These are phyloP conservation scores for Ilyonectria sp. DNA, from an alignment of 2,329 filamentous ascomycete species.

Conservation along the genomic window DNA sequence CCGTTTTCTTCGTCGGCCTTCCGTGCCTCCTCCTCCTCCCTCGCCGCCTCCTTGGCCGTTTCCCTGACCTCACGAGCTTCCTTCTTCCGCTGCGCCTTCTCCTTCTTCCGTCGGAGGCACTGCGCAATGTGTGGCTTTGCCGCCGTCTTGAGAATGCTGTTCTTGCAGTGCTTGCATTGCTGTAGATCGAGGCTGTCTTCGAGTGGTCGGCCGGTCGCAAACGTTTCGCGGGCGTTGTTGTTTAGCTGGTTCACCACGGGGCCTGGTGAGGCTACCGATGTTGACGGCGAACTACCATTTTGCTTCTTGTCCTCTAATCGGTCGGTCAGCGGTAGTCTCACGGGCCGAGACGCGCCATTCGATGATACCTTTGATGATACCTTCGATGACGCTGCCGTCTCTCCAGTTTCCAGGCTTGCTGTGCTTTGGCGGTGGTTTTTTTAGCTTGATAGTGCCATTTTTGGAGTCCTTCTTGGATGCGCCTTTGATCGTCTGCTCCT, in stretches of 20 bases:
- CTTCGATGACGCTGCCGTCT: constrained; percentile 73
- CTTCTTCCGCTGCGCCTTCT: constrained; percentile 84
- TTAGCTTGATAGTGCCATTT: constrained; percentile 70
- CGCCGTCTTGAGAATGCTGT: constrained; percentile 82
- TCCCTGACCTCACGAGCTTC: constrained; percentile 81
- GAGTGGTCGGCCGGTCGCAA: constrained; percentile 85
- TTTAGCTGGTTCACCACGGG: constrained; percentile 79
- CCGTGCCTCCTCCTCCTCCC: constrained; percentile 70
- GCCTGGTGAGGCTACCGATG: constrained; percentile 63
- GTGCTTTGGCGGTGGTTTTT: constrained; percentile 74
- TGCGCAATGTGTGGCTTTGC: constrained; percentile 86
- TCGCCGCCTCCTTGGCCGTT: constrained; percentile 72
- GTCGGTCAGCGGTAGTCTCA: constrained; percentile 24
- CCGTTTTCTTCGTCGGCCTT: constrained; percentile 65
- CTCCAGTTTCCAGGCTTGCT: constrained; percentile 80
- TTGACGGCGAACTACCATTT: constrained; percentile 60
- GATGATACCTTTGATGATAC: too few relatives aligned
- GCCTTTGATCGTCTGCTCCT: constrained; percentile 75
- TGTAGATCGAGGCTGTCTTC: constrained; percentile 85
- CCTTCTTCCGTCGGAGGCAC: constrained; percentile 88
- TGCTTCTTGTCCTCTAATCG: constrained; percentile 69
- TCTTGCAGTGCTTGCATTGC: constrained; percentile 95
- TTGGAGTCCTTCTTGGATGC: constrained; percentile 69
- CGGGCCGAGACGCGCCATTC: constrained; percentile 22
- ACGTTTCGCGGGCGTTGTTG: constrained; percentile 82